Evolutionary conservation across 1,284 basidiomycete species (phyloP), one percentile per base, ranked within the genome.

Genomic region (Ustilago sp.): DNA sequence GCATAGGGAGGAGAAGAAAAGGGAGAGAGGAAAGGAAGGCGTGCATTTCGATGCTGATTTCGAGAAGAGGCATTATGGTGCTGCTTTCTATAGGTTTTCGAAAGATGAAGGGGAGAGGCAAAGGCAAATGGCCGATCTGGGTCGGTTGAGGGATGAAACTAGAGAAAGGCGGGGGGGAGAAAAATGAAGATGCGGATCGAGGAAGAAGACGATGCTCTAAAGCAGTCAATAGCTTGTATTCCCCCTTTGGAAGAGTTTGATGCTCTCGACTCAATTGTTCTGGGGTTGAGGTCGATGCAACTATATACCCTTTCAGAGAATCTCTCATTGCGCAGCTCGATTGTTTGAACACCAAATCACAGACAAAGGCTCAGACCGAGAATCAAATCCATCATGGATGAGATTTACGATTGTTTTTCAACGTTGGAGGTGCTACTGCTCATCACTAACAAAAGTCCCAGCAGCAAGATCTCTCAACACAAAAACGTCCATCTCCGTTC

Each of bases 81-180:
- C 95, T 0, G 95, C 90, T 0, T 93, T 93, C 87, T 96, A 95
- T 85, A 91, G 93, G 81, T 95, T 98, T 86, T 93, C 93, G 3
- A 89, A 86, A 0, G 93, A 96, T 80, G 93, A 94, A 79, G 91
- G 92, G 67, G 90, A 89, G 35, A 89, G 95, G 38, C 87, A 87
- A 71, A 87, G 88, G 61, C 92, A 97, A 87, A 93, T 95, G 93
- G 92, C 93, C 57, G 91, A 91, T 57, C 87, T 98, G 15, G 90
- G 89, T 52, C 85, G 87, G 8, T 89, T 89, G 12, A 88, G 93
- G 45, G 88, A 89, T 28, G 93, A 95, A 83, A 98, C 95, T 1
- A 90, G 90, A 77, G 87, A 87, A 63, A 89, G 88, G 5, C 23
- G 88, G 94, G 17, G 31, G 12, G 7, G 19, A 45, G 43, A 45